A percentile compares a stretch with the other conserved stretches of the same genome.
Conservation (phyloP, 2,329 filamentous ascomycete genomes). For the Diaporthe ampelina region DNA sequence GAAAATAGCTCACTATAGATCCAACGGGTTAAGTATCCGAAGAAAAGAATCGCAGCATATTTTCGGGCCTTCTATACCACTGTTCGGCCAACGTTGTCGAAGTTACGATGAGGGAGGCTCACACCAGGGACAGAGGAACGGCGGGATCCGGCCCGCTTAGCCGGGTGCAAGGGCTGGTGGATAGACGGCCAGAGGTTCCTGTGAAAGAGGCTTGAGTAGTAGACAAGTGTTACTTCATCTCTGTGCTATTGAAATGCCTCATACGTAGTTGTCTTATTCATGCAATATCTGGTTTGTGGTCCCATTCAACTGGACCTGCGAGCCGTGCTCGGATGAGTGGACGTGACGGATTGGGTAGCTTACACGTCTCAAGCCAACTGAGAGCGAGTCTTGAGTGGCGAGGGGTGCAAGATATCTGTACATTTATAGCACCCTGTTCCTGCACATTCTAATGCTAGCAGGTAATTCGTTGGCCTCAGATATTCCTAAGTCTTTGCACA, state of each 20-base stretch:
- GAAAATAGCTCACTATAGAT: background rate
- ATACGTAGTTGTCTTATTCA: background rate
- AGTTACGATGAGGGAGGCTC: background rate
- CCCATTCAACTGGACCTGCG: background rate
- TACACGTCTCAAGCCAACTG: background rate
- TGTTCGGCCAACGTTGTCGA: background rate
- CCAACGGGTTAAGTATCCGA: background rate
- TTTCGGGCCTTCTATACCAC: background rate
- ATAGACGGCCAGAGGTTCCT: constrained; percentile 23
- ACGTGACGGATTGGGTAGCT: background rate
- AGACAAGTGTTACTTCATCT: background rate
- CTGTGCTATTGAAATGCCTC: background rate
- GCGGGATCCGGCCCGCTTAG: constrained; percentile 4
- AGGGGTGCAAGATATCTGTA: too few relatives aligned
- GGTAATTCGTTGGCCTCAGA: background rate
- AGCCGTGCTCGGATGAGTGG: background rate
- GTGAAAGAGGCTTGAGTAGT: background rate
- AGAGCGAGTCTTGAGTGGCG: background rate
- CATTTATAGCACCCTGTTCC: background rate
- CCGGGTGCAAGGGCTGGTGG: constrained; percentile 7
- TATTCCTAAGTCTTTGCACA: background rate
- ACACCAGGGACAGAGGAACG: background rate
- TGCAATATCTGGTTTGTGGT: background rate
- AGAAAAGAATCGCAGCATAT: accelerated
- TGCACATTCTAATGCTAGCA: background rate